phyloP scores from a whole-genome alignment of 2,329 filamentous ascomycete species.

The Botryosphaeria dothidea region DNA sequence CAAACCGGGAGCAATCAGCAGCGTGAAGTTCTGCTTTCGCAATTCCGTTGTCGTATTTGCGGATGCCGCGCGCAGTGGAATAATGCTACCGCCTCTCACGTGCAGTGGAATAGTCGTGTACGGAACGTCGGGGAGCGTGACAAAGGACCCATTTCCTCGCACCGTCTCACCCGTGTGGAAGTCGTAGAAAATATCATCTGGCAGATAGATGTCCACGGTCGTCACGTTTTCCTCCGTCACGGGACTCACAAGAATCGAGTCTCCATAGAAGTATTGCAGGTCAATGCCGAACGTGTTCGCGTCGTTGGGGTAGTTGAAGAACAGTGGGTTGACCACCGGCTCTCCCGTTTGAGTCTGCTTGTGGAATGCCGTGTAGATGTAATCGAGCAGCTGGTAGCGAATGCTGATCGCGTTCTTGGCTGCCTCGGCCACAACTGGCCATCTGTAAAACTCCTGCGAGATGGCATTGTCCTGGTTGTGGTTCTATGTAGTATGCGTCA shows the following conservation, averaged over 20 bases:
- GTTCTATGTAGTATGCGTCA: conserved; percentile 41
- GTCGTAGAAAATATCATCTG: conserved; percentile 61
- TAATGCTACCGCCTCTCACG: conserved; percentile 64
- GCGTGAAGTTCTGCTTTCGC: conserved; percentile 66
- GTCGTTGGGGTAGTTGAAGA: conserved; percentile 68
- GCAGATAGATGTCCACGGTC: conserved; percentile 57
- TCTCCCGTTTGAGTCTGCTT: conserved; percentile 61
- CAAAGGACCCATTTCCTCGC: conserved; percentile 46
- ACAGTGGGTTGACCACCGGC: conserved; percentile 69
- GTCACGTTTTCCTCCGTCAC: conserved; percentile 56
- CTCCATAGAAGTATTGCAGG: conserved; percentile 62
- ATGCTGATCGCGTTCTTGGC: conserved; percentile 69
- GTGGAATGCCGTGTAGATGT: conserved; percentile 73
- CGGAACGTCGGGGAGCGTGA: conserved; percentile 48
- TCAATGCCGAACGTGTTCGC: conserved; percentile 53
- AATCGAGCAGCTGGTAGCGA: conserved; percentile 77
- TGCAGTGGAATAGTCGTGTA: conserved; percentile 65
- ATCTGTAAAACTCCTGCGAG: conserved; percentile 74
- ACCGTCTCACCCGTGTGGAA: conserved; percentile 55
- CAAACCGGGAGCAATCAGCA: conserved; percentile 66
- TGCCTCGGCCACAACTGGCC: conserved; percentile 62
- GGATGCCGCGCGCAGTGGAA: conserved; percentile 59
- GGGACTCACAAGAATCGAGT: conserved; percentile 57
- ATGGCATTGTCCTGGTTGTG: conserved; percentile 60
- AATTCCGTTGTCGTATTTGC: conserved; percentile 66